phyloP scores from a whole-genome alignment of 306 rosid genomes.

The Lablab purpureus region DNA sequence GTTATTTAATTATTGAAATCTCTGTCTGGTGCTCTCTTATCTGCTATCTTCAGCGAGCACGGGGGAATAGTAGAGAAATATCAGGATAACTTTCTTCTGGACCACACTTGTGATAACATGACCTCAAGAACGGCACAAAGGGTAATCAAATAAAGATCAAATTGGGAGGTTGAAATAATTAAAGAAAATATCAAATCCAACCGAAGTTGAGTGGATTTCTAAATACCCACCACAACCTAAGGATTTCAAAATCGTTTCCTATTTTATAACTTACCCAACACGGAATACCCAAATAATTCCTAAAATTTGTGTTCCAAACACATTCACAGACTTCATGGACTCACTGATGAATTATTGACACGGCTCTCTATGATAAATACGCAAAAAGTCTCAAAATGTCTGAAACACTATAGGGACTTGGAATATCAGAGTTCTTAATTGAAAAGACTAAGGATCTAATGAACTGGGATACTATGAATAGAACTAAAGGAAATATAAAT shows the following conservation, averaged over 20 bases:
- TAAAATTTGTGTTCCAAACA: slow-evolving; percentile 4
- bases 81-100: no score
- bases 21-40: background rate
- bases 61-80: no score
- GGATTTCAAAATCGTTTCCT: background rate
- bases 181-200: no score
- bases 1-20: background rate
- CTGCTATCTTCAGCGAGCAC: no score
- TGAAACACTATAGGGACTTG: background rate
- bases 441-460: background rate
- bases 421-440: background rate
- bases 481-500: no score
- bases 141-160: no score
- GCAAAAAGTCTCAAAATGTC: background rate
- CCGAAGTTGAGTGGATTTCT: no score
- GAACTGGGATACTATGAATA: no score
- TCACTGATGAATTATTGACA: slow-evolving; percentile 4
- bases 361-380: slow-evolving; percentile 17
- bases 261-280: slow-evolving; percentile 4
- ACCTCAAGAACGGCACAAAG: no score
- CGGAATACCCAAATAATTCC: slow-evolving; percentile 13
- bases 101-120: no score
- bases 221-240: no score
- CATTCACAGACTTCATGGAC: slow-evolving; percentile 3
- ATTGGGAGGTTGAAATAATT: no score